Percentiles rank a stretch among this genome's conserved stretches.
Evolutionary conservation across 2,329 filamentous ascomycete genomes (phyloP).

Genomic region (Berkeleyomyces rouxiae): DNA sequence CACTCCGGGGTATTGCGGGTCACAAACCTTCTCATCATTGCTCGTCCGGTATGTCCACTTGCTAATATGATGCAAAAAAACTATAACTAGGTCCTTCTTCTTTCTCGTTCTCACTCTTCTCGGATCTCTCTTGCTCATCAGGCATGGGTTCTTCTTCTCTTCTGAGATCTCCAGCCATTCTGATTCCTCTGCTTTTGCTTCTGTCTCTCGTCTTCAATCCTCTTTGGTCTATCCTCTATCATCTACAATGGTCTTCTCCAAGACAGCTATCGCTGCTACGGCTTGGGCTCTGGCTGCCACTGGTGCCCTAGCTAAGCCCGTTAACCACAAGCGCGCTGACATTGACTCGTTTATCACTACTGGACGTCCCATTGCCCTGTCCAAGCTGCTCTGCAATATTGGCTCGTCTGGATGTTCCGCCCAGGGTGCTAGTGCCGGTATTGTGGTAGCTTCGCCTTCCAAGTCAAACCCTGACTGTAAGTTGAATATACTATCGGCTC

Average conservation of each 20-base stretch:
- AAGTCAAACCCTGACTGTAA: conserved; percentile 38
- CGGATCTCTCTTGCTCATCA: conserved; percentile 11
- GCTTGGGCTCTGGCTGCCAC: conserved; percentile 12
- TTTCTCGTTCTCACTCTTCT: conserved; percentile 3
- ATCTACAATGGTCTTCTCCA: conserved; percentile 12
- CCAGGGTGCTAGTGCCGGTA: conserved; percentile 29
- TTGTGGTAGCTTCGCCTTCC: conserved; percentile 41
- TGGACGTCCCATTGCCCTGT: conserved; percentile 34
- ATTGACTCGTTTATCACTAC: conserved; percentile 36
- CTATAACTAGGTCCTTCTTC: conserved; percentile 12
- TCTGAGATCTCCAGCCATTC: conserved; percentile 6
- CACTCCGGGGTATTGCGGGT: not conserved
- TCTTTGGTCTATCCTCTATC: conserved; percentile 3
- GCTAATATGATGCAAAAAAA: conserved; percentile 6
- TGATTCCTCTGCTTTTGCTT: not conserved
- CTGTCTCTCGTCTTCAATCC: not conserved
- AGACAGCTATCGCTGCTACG: conserved; percentile 9
- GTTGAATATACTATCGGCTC: conserved; percentile 15
- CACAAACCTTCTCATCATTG: not conserved
- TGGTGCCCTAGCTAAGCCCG: conserved; percentile 8
- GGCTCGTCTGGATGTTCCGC: conserved; percentile 36
- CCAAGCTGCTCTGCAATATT: conserved; percentile 41
- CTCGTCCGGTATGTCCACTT: not conserved
- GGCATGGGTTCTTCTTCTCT: conserved; percentile 9
- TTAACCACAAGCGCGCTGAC: conserved; percentile 6